phyloP scores from a whole-genome alignment of 129 eudicot genomes.

The Saposhnikovia divaricata region DNA sequence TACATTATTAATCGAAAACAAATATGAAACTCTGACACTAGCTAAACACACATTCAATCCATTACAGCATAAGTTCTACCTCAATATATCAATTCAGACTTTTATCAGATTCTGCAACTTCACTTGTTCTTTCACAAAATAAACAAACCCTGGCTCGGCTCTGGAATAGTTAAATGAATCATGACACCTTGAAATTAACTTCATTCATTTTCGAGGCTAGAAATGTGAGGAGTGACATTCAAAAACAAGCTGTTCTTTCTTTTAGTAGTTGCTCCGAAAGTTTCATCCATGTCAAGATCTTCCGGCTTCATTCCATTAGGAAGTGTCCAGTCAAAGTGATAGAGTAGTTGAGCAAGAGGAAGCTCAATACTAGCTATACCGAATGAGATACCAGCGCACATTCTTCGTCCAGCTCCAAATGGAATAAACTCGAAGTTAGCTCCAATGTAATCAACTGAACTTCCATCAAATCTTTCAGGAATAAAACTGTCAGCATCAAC shows the following conservation, averaged over 20 bases:
- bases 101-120: background rate
- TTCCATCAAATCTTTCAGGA: background rate
- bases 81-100: background rate
- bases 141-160: background rate
- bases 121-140: background rate
- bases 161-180: background rate
- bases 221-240: background rate
- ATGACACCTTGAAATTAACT: background rate
- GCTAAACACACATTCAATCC: background rate
- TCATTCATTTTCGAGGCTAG: background rate
- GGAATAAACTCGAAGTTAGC: background rate
- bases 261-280: background rate
- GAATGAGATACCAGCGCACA: background rate
- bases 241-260: background rate
- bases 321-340: conserved; percentile 6
- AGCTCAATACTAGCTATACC: background rate
- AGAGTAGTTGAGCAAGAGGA: conserved; percentile 6
- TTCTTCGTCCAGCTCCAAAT: background rate
- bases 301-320: background rate
- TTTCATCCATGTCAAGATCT: conserved; percentile 1
- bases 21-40: background rate
- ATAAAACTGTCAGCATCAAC: background rate
- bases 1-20: background rate
- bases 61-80: background rate
- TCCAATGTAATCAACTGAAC: background rate